Percentiles rank a stretch among this genome's conserved stretches.
Evolutionary conservation across 2,329 filamentous ascomycete species (phyloP).

Genomic region (Phyllosticta capitalensis): DNA sequence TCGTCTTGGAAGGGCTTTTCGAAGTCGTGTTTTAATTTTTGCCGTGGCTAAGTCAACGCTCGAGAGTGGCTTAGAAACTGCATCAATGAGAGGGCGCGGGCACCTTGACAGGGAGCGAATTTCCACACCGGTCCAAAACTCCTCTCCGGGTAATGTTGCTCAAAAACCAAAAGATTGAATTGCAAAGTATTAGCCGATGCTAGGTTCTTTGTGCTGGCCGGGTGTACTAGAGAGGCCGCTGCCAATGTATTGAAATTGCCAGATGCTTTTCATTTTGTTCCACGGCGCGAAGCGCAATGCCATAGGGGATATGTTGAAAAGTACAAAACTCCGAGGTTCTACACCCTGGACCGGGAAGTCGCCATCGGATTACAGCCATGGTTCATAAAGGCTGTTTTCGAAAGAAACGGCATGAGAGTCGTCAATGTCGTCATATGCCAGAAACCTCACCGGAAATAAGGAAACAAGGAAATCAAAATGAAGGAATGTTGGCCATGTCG

Average conservation of each 20-base stretch:
- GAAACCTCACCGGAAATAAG: not conserved
- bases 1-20: too few species aligned
- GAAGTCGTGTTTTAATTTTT: too few species aligned
- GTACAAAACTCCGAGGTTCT: conserved; percentile 3
- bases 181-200: not conserved
- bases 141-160: too few species aligned
- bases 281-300: conserved; percentile 5
- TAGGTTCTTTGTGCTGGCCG: not conserved
- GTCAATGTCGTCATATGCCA: conserved; percentile 11
- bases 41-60: too few species aligned
- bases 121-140: too few species aligned
- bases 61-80: too few species aligned
- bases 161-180: not conserved
- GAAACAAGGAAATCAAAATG: not conserved
- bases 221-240: not conserved
- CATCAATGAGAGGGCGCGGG: too few species aligned
- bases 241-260: not conserved
- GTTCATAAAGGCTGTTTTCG: conserved; percentile 4
- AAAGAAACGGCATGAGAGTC: conserved; percentile 9
- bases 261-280: conserved; percentile 1
- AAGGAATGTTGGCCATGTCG: not conserved
- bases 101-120: too few species aligned
- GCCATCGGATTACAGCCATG: not conserved
- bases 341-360: not conserved
- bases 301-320: conserved; percentile 8